Evolutionary conservation across 129 eudicot genomes (phyloP).

Genomic region (Sambucus nigra): DNA sequence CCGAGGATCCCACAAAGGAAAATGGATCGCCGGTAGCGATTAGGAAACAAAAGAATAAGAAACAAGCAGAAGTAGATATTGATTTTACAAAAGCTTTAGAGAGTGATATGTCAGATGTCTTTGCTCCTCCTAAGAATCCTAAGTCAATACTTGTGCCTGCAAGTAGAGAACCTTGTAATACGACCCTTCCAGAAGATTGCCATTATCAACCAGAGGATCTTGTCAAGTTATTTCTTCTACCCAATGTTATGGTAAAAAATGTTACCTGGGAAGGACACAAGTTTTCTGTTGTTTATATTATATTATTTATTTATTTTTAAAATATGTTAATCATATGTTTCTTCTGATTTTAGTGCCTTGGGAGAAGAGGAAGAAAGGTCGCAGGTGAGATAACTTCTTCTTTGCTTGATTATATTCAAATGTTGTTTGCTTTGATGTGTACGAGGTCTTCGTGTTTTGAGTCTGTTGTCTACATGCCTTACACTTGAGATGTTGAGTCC

Average conservation of each 20-base stretch:
- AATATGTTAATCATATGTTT: conserved; percentile 6
- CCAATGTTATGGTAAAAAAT: conserved; percentile 54
- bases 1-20: conserved; percentile 38
- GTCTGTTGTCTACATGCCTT: background rate
- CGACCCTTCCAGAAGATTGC: conserved; percentile 89
- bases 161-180: conserved; percentile 53
- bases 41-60: conserved; percentile 48
- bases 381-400: conserved; percentile 34
- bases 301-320: background rate
- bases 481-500: background rate
- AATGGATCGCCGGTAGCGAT: conserved; percentile 36
- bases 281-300: background rate
- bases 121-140: conserved; percentile 65
- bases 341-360: conserved; percentile 55
- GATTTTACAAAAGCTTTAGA: conserved; percentile 50
- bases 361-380: conserved; percentile 49
- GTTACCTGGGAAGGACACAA: background rate
- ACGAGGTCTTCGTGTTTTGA: conserved; percentile 1
- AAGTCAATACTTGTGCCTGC: conserved; percentile 58
- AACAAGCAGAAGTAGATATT: conserved; percentile 53
- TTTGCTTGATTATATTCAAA: conserved; percentile 6
- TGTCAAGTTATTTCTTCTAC: conserved; percentile 74
- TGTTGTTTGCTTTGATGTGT: background rate
- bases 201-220: conserved; percentile 93
- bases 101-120: conserved; percentile 34